Percentiles rank a stretch among this genome's conserved stretches.
Conservation (phyloP, 305 asterid genomes). For the Salvia sclarea region DNA sequence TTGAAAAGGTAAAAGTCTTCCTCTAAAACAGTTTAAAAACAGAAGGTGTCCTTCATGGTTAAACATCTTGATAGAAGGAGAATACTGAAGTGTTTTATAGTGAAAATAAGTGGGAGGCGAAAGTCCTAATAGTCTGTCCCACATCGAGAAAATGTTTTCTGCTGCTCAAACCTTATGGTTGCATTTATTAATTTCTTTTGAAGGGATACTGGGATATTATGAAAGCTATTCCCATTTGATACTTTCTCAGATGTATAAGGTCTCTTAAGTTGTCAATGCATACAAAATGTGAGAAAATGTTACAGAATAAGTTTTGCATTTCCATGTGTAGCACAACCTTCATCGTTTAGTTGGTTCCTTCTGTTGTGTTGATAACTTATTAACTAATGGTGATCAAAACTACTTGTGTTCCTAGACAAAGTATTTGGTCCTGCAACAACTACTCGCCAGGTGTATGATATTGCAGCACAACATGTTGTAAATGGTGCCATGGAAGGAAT, state of each 20-base stretch:
- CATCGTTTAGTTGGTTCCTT: conserved; percentile 16
- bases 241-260: neutral
- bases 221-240: neutral
- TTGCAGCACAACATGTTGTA: conserved; percentile 88
- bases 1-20: neutral
- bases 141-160: neutral
- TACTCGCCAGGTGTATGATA: conserved; percentile 91
- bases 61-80: neutral
- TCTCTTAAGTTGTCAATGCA: conserved; percentile 17
- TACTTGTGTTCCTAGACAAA: conserved; percentile 54
- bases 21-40: neutral
- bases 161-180: neutral
- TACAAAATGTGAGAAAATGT: neutral
- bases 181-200: neutral
- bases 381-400: conserved; percentile 18
- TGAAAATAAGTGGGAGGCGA: neutral
- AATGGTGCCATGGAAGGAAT: conserved; percentile 95
- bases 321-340: conserved; percentile 6
- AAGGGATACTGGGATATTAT: neutral
- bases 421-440: conserved; percentile 99
- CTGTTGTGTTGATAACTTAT: conserved; percentile 13
- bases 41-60: neutral
- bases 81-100: neutral
- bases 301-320: conserved; percentile 1
- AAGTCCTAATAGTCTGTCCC: neutral